Percentiles rank a stretch among this genome's conserved stretches.
Conservation (phyloP, 352 stramenopile genomes). For the Phytophthora constricta region DNA sequence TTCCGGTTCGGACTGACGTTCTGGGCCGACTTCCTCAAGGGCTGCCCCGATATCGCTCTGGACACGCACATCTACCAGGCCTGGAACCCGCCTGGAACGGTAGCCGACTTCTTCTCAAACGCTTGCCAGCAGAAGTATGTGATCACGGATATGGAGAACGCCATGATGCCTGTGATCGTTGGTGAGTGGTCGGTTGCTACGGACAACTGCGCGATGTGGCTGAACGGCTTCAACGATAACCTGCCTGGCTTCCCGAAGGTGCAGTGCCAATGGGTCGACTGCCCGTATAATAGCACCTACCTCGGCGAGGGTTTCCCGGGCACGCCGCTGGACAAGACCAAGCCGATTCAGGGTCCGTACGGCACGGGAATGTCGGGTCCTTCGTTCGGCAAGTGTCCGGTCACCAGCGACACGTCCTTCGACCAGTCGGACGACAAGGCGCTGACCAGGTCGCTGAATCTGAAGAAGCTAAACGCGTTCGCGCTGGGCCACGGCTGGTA, state of each 20-base stretch:
- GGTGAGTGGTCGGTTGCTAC: constrained; percentile 94
- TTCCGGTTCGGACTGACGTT: constrained; percentile 91
- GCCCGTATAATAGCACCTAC: constrained; percentile 88
- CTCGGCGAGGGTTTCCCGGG: constrained; percentile 90
- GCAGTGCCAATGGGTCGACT: constrained; percentile 86
- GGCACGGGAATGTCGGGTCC: constrained; percentile 85
- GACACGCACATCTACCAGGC: constrained; percentile 98
- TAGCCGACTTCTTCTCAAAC: constrained; percentile 92
- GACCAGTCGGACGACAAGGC: constrained; percentile 82
- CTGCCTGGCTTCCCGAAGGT: constrained; percentile 93
- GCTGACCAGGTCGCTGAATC: constrained; percentile 82
- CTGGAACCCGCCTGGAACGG: constrained; percentile 76
- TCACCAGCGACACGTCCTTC: constrained; percentile 85
- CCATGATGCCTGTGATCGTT: constrained; percentile 95
- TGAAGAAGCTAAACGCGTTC: constrained; percentile 94
- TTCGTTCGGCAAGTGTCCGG: constrained; percentile 90
- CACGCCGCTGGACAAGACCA: constrained; percentile 90
- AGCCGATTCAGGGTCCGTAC: constrained; percentile 89
- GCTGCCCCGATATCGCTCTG: constrained; percentile 93
- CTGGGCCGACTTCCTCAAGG: constrained; percentile 79
- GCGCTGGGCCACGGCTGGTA: constrained; percentile 93
- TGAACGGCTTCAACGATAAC: constrained; percentile 91
- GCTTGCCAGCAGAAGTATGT: constrained; percentile 91
- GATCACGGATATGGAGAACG: constrained; percentile 92
- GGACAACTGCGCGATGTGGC: constrained; percentile 89